Evolutionary conservation across 2,329 filamentous ascomycete species (phyloP), one percentile per base, ranked within the genome.

Genomic region (Sporothrix curviconia): DNA sequence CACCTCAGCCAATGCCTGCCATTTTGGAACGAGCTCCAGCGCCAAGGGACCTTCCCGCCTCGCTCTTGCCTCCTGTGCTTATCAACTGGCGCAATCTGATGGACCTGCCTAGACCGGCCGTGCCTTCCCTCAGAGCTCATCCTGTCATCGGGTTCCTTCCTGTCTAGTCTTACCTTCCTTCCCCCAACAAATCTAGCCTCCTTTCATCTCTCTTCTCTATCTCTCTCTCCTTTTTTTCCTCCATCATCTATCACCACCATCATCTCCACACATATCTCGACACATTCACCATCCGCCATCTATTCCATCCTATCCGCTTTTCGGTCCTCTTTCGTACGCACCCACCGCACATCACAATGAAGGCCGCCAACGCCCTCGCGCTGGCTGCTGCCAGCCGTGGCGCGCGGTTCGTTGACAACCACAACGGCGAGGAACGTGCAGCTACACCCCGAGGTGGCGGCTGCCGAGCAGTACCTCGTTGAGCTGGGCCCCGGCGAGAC

Each of bases 401-500:
- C 74, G 81, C 79, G 55, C 80, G 82, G 62, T 85, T 82, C 64
- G 68, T 84, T 65, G 78, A 83, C 66, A 64, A 72, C 32, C 69
- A 71, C 62, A 81, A 85, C 65, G 67, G 63, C 58, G 72, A 82
- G 64, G 6, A 75, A 76, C 62, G 72, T 82, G 61, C 71, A 78
- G 58, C 74, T 83, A 57, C 70, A 71, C 58, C 72, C 74, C 37
- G 70, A 77, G 34, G 61, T 68, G 2, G 60, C 67, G 15, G 61
- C 67, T 22, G 63, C 66, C 37, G 81, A 86, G 66, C 78, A 78
- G 64, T 94, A 81, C 70, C 78, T 95, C 47, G 85, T 99, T 62
- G 92, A 97, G 76, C 78, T 94, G 25, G 81, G 83, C n/a, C 90
- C 90, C 3, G 90, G 89, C 57, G 80, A 92, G 69, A 92, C 86